Conservation (phyloP, 2,329 filamentous ascomycete species). For the Penicillium crustosum region DNA sequence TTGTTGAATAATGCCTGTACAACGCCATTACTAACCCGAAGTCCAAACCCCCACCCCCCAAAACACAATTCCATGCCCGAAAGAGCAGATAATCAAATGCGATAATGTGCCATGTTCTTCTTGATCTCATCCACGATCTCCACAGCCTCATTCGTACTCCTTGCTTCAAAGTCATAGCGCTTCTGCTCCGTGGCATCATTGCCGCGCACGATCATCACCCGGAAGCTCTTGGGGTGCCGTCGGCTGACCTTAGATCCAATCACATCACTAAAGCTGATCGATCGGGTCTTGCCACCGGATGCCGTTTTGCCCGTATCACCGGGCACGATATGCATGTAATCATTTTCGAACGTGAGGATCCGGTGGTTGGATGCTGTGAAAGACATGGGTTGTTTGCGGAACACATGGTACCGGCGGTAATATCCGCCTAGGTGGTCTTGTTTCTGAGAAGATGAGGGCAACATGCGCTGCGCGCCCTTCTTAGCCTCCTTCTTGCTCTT, state of each 20-base stretch:
- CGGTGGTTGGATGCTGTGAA: conserved; percentile 62
- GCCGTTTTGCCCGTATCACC: conserved; percentile 54
- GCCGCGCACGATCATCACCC: conserved; percentile 60
- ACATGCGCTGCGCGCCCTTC: conserved; percentile 35
- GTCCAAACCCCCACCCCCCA: background rate
- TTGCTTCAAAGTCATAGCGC: conserved; percentile 66
- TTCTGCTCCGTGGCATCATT: conserved; percentile 64
- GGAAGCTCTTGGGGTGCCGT: conserved; percentile 63
- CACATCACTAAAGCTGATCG: conserved; percentile 63
- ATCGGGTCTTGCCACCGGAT: conserved; percentile 58
- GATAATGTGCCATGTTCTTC: conserved; percentile 54
- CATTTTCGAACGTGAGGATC: conserved; percentile 62
- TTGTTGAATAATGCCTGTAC: background rate
- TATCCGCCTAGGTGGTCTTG: conserved; percentile 49
- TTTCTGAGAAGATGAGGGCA: conserved; percentile 51
- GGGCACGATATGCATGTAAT: conserved; percentile 67
- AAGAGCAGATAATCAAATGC: conserved; percentile 30
- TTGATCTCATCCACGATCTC: conserved; percentile 65
- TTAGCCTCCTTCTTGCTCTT: conserved; percentile 47
- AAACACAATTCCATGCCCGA: background rate
- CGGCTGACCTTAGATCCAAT: conserved; percentile 65
- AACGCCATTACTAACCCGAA: background rate
- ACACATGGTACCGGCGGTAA: conserved; percentile 64
- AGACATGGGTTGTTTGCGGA: conserved; percentile 64
- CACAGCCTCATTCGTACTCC: conserved; percentile 56